These are phyloP conservation scores for Dissophora globulifera DNA, from an alignment of 192 early-diverging fungal species.

Conservation along the genomic window DNA sequence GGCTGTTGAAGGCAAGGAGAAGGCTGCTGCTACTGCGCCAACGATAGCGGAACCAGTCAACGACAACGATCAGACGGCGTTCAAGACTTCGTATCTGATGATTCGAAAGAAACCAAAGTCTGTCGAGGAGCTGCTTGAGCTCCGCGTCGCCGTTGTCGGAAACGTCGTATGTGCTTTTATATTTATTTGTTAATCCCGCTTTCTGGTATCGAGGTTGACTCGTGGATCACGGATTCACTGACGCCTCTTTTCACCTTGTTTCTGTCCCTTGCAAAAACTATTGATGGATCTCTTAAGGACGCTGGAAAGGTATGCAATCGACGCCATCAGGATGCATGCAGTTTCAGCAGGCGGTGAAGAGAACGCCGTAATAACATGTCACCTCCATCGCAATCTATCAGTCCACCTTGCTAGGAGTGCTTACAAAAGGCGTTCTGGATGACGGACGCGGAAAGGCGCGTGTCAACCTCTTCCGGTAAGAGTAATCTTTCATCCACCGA, in stretches of 20 bases:
- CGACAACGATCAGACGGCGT: constrained; percentile 16
- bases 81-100: constrained; percentile 65
- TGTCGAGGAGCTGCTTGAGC: constrained; percentile 86
- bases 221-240: too few species aligned
- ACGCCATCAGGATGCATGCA: not conserved
- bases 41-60: not conserved
- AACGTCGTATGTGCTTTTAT: constrained; percentile 79
- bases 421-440: constrained; percentile 91
- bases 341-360: too few species aligned
- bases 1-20: not conserved
- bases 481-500: not conserved
- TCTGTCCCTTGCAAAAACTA: too few species aligned
- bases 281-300: constrained; percentile 47
- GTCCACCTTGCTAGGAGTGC: constrained; percentile 88
- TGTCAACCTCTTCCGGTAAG: constrained; percentile 82
- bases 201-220: too few species aligned
- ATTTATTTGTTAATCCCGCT: too few species aligned
- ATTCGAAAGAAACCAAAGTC: constrained; percentile 74
- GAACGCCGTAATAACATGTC: too few species aligned
- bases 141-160: constrained; percentile 89
- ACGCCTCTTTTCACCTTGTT: too few species aligned
- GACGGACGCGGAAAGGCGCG: constrained; percentile 93
- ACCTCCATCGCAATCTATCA: not conserved
- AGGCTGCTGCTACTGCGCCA: constrained; percentile 5
- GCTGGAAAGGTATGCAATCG: constrained; percentile 75